These are phyloP conservation scores for Mucuna pruriens DNA, from an alignment of 306 rosid genomes.

Conservation along the genomic window DNA sequence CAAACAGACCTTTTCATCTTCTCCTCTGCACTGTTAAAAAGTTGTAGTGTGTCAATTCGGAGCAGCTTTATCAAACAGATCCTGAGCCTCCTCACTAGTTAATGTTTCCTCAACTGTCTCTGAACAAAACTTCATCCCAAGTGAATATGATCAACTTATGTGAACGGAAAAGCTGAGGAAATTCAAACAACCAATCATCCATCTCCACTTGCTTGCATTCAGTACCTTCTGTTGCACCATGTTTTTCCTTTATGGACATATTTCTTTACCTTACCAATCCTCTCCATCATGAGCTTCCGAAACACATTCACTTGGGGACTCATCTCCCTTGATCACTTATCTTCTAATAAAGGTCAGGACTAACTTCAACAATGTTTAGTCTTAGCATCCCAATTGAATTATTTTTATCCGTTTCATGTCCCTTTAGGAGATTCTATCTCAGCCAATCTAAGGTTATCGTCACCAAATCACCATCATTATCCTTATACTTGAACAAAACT, in stretches of 20 bases:
- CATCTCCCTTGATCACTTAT: constrained; percentile 64
- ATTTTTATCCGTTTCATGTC: constrained; percentile 12
- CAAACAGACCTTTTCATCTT: too few species aligned
- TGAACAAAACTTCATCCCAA: too few species aligned
- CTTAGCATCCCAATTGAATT: neutral
- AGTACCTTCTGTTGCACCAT: too few species aligned
- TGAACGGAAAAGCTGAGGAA: too few species aligned
- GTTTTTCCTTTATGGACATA: constrained; percentile 56
- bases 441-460: constrained; percentile 51
- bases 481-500: constrained; percentile 74
- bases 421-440: neutral
- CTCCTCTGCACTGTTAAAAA: too few species aligned
- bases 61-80: too few species aligned
- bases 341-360: constrained; percentile 72
- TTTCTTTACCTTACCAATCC: constrained; percentile 44
- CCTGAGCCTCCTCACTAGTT: too few species aligned
- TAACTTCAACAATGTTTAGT: constrained; percentile 58
- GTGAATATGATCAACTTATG: too few species aligned
- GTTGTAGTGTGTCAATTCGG: too few species aligned
- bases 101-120: too few species aligned
- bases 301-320: constrained; percentile 50
- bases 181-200: too few species aligned
- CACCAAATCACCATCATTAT: constrained; percentile 74
- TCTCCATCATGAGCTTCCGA: constrained; percentile 31
- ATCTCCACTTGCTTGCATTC: too few species aligned